Evolutionary conservation across 495 filamentous ascomycete species (phyloP), one percentile per base, ranked within the genome.

Genomic region (Penicillium bialowiezense): DNA sequence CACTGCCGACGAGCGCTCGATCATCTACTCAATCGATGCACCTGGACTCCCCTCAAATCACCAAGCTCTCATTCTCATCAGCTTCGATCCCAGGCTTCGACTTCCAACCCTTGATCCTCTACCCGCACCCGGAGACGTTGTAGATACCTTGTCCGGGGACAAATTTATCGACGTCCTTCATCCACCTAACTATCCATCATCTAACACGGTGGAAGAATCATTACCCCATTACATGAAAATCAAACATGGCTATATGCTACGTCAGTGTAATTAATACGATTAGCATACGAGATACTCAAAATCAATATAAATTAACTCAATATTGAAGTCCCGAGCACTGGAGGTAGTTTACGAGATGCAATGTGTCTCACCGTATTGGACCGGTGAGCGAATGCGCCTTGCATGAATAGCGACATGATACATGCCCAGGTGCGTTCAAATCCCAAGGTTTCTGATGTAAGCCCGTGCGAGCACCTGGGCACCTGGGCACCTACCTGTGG

Each of bases 1-100:
- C 0, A 56, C 68, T 28, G 75, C 79, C 20, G 83, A 88, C 41
- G 84, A 88, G n/a, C 71, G 83, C 13, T 82, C 82, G 0, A 54
- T 77, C 10, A 51, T 76, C 8, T 77, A 77, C 10, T 60, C 85
- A 4, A 68, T 87, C 3, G 79, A 84, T 51, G 68, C 73, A 8
- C 73, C 73, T 0, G 77, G 73, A 5, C 59, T 69, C 0, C 44
- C 59, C 5, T 45, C 58, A 1, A 58, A 60, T 17, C 69, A 79
- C 13, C 58, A 74, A 19, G 74, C 77, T 0, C 55, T 89, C 24
- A 65, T 87, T 7, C 73, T 87, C 31, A 59, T 89, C 41, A 83
- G 76, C 29, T 89, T 86, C 55, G 85, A 89, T 53, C 78, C 85
- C 0, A 54, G 70, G 3, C 67, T 78, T 32, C 72, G 67, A 46